Evolutionary conservation across 176 grass and related monocot genomes (phyloP).

Genomic region (Thalia dealbata): DNA sequence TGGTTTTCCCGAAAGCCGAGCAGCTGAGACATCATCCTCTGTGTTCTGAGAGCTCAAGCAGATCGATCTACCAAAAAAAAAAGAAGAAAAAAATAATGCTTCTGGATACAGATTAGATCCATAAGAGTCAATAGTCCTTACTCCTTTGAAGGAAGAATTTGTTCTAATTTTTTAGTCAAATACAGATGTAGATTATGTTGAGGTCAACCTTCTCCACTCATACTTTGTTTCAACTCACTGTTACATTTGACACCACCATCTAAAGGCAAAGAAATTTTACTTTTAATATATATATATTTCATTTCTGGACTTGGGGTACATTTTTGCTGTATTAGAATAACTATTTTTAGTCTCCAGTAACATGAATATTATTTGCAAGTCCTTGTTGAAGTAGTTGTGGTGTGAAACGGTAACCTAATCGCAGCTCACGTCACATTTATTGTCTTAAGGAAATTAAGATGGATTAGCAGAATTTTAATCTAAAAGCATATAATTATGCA

Average conservation of each 20-base stretch:
- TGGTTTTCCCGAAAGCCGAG: conserved; percentile 23
- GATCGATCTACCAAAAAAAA: conserved; percentile 12
- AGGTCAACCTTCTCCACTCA: not conserved
- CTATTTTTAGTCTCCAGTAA: too few relatives aligned
- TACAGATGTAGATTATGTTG: conserved; percentile 21
- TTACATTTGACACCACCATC: not conserved
- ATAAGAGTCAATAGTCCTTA: conserved; percentile 14
- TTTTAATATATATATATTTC: not conserved
- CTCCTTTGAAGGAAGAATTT: conserved; percentile 31
- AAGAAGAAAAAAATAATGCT: conserved; percentile 32
- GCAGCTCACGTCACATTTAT: not conserved
- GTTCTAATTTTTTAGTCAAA: conserved; percentile 13
- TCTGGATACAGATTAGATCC: conserved; percentile 33
- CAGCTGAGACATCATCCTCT: conserved; percentile 29
- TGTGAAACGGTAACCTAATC: not conserved
- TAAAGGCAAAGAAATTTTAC: not conserved
- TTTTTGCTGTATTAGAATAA: not conserved
- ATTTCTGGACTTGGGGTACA: not conserved
- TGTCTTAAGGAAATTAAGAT: too few relatives aligned
- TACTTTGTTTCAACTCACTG: conserved; percentile 1
- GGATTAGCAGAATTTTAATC: too few relatives aligned
- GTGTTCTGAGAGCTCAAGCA: conserved; percentile 48
- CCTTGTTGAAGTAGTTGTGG: not conserved
- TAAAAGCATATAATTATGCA: too few relatives aligned
- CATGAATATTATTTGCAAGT: not conserved